Evolutionary conservation across 2,329 filamentous ascomycete genomes (phyloP).

Genomic region (Talaromyces sp.): DNA sequence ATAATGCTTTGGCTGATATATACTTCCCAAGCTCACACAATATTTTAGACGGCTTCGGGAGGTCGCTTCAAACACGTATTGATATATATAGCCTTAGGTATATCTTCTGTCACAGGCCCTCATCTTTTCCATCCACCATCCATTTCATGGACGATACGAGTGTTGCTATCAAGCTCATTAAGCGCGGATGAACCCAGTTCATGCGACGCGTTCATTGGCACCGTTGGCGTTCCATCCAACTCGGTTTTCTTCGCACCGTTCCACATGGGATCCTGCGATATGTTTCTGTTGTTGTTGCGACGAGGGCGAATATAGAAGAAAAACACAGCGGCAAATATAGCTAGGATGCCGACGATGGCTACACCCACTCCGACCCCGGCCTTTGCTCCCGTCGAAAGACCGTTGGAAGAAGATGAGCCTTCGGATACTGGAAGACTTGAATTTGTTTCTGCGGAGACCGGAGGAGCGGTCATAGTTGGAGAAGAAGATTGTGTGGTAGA

Average conservation of each 20-base stretch:
- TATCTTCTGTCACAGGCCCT: not conserved
- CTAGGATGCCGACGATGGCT: not conserved
- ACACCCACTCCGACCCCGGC: constrained; percentile 5
- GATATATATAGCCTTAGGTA: not conserved
- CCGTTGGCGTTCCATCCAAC: not conserved
- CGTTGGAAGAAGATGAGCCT: not conserved
- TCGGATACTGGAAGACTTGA: not conserved
- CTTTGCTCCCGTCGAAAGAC: constrained; percentile 2
- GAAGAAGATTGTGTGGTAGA: not conserved
- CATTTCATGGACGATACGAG: not conserved
- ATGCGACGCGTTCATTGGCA: not conserved
- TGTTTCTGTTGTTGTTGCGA: not conserved
- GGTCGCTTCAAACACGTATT: too few relatives aligned
- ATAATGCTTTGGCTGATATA: not conserved
- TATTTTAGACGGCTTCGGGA: not conserved
- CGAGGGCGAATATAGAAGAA: not conserved
- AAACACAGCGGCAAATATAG: not conserved
- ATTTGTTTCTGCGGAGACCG: not conserved
- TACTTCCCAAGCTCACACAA: not conserved
- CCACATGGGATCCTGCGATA: not conserved
- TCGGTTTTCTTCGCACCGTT: not conserved
- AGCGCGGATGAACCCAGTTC: not conserved
- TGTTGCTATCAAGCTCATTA: not conserved
- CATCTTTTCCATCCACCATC: not conserved
- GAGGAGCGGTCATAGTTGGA: not conserved